Percentiles rank a stretch among this genome's conserved stretches.
These are phyloP conservation scores for Escallonia herrerae DNA, from an alignment of 129 eudicot species.

Conservation along the genomic window DNA sequence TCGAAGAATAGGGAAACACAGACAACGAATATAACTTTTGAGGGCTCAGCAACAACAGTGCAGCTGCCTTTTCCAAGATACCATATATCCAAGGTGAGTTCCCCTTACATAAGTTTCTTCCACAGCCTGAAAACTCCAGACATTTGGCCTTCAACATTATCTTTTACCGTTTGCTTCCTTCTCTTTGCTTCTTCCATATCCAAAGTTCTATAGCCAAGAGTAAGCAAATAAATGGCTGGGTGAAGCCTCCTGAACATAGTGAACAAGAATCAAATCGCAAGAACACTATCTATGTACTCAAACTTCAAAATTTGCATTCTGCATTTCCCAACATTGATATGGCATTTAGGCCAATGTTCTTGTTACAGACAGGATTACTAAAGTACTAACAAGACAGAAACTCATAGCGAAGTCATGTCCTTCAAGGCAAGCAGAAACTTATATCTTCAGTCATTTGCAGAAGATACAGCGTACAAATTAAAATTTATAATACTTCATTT, in stretches of 20 bases:
- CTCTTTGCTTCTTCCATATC: conserved; percentile 76
- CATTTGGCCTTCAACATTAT: conserved; percentile 39
- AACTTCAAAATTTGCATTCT: neutral
- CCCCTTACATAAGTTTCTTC: conserved; percentile 41
- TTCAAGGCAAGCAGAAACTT: neutral
- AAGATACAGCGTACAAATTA: too few species aligned
- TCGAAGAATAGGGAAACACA: neutral
- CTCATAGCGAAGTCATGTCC: too few species aligned
- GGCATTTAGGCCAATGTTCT: too few species aligned
- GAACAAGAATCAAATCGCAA: conserved; percentile 1
- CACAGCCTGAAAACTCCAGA: conserved; percentile 52
- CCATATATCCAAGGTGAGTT: conserved; percentile 2
- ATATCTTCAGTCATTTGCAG: neutral
- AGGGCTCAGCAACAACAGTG: conserved; percentile 10
- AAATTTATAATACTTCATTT: neutral
- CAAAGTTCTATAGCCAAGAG: conserved; percentile 91
- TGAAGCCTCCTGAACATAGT: conserved; percentile 74
- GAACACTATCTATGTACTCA: neutral
- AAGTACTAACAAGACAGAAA: too few species aligned
- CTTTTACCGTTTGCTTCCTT: conserved; percentile 37
- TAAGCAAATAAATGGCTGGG: conserved; percentile 89
- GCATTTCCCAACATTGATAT: neutral
- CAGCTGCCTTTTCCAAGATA: neutral
- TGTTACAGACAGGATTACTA: too few species aligned
- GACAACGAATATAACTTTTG: conserved; percentile 1